A percentile compares a stretch with the other conserved stretches of the same genome.
Conservation (phyloP, 257 asterid species). For the Solanum paucissectum region DNA sequence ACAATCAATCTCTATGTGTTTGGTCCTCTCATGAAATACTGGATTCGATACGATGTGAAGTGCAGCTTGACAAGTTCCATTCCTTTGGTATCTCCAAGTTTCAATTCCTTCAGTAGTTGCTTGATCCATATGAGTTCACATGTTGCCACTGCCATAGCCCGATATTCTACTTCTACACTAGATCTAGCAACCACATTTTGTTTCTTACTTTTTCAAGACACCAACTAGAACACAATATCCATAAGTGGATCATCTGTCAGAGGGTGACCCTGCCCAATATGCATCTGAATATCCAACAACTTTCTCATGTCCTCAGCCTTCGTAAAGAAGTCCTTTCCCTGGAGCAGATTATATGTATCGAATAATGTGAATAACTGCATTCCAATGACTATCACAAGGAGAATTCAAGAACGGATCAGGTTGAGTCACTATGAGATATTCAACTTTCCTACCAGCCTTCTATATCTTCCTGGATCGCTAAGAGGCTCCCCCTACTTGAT, state of each 20-base stretch:
- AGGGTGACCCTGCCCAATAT: neutral
- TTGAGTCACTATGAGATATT: neutral
- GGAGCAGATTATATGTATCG: neutral
- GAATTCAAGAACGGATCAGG: neutral
- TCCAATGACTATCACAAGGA: neutral
- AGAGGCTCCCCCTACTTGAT: neutral
- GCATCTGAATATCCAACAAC: neutral
- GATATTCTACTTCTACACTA: neutral
- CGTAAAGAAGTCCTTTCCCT: neutral
- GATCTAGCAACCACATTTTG: neutral
- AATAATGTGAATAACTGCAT: neutral
- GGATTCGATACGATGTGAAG: neutral
- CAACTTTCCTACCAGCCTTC: neutral
- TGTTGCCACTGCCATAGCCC: neutral
- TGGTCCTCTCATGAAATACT: neutral
- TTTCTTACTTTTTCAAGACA: neutral
- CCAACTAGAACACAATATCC: neutral
- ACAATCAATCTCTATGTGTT: neutral
- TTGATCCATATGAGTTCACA: neutral
- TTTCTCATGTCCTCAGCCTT: neutral
- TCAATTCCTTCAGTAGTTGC: neutral
- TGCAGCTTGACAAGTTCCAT: neutral
- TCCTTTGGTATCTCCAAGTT: neutral
- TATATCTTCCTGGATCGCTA: neutral
- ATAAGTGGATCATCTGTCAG: neutral